Percentiles rank a stretch among this genome's conserved stretches.
These are phyloP conservation scores for Tetrapisispora fleetii DNA, from an alignment of 805 yeast genomes.

Conservation along the genomic window DNA sequence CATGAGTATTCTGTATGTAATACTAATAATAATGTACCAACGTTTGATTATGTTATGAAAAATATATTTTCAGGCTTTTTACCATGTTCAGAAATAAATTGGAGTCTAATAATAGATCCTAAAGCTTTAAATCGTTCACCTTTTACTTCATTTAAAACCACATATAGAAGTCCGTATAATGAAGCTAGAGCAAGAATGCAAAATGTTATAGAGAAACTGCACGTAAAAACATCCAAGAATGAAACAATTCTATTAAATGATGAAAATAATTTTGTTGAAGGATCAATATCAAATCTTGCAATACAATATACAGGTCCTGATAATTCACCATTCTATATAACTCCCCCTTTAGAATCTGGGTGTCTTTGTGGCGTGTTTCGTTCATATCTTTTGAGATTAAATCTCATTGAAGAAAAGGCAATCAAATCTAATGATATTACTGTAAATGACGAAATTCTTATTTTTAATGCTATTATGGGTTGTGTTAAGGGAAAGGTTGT, in stretches of 20 bases:
- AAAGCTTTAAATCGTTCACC: conserved; percentile 49
- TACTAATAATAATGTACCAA: not conserved
- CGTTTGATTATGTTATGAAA: conserved; percentile 19
- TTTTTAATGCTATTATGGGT: conserved; percentile 81
- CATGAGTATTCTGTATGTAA: conserved; percentile 24
- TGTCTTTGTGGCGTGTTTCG: conserved; percentile 81
- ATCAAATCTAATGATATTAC: conserved; percentile 34
- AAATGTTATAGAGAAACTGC: conserved; percentile 21
- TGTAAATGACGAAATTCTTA: conserved; percentile 58
- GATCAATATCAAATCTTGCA: conserved; percentile 76
- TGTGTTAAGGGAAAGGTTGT: conserved; percentile 49
- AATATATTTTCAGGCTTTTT: conserved; percentile 20
- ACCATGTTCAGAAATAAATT: conserved; percentile 27
- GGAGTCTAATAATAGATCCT: conserved; percentile 56
- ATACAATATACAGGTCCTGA: conserved; percentile 22
- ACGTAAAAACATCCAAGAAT: conserved; percentile 24
- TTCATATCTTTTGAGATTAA: conserved; percentile 47
- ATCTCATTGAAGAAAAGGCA: conserved; percentile 44
- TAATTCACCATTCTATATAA: conserved; percentile 44
- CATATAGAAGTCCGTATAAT: conserved; percentile 54
- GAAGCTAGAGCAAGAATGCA: conserved; percentile 44
- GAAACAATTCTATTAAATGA: conserved; percentile 66
- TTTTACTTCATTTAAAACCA: conserved; percentile 83
- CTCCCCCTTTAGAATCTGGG: conserved; percentile 72
- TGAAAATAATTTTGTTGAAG: conserved; percentile 59